Percentiles rank a stretch among this genome's conserved stretches.
Conservation (phyloP, 2,329 filamentous ascomycete genomes). For the Fusarium avenaceum region DNA sequence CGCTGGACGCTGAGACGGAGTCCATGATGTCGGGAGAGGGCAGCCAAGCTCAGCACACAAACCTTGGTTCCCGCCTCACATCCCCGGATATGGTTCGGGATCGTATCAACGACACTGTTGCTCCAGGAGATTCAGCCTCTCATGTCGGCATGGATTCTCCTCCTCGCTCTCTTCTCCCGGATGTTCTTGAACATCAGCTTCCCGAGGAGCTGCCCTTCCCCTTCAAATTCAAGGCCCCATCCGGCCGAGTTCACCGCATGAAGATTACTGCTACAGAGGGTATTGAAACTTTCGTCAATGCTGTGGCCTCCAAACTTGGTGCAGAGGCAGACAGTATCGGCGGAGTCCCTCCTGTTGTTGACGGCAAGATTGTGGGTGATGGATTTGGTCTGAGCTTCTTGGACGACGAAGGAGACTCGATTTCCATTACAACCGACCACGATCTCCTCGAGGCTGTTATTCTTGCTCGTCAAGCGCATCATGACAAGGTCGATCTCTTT, state of each 20-base stretch:
- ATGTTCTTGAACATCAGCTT: constrained; percentile 63
- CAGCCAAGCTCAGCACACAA: constrained; percentile 76
- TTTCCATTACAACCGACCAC: constrained; percentile 95
- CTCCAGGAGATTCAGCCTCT: constrained; percentile 94
- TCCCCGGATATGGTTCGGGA: constrained; percentile 84
- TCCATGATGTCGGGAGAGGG: constrained; percentile 95
- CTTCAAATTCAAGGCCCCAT: constrained; percentile 99
- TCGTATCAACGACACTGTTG: constrained; percentile 82
- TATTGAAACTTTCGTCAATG: constrained; percentile 80
- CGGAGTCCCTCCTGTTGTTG: constrained; percentile 80
- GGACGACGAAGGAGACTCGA: constrained; percentile 95
- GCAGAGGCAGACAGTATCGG: constrained; percentile 86
- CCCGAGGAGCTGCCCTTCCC: constrained; percentile 85
- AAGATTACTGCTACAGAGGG: constrained; percentile 87
- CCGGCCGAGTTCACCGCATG: constrained; percentile 91
- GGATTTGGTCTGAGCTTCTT: constrained; percentile 96
- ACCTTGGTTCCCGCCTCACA: constrained; percentile 78
- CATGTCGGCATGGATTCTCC: constrained; percentile 88
- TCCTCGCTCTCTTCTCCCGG: constrained; percentile 72
- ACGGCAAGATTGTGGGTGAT: constrained; percentile 79
- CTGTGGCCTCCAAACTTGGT: constrained; percentile 87
- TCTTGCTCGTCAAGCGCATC: constrained; percentile 80
- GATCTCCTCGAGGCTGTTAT: constrained; percentile 92
- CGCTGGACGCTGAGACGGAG: constrained; percentile 92
- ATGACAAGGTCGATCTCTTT: constrained; percentile 96